Evolutionary conservation across 768 basidiomycete species (phyloP), one percentile per base, ranked within the genome.

Genomic region (Xerocomus spinulosus): DNA sequence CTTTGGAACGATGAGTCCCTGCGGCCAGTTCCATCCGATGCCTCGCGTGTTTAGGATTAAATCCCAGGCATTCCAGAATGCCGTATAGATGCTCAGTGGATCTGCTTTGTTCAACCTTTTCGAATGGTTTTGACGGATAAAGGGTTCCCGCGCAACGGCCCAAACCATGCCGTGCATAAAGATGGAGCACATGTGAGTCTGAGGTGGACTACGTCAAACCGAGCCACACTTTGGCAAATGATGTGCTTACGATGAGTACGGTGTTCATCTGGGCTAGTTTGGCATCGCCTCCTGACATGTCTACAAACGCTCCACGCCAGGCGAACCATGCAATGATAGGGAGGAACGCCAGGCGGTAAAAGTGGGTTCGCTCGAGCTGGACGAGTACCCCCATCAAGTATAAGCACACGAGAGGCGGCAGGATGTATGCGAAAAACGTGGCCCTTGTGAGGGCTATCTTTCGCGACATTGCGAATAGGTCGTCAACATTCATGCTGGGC

Each of bases 351-450:
- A 80, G 43, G 32, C 81, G 77, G 48, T 76, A 59, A 5, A 60
- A 49, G 9, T 37, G 44, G 2, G 50, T 73, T 60, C 12, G 79
- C 76, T 40, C 63, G 63, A 74, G 61, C 38, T 78, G 67, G 15
- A 80, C 76, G 30, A 83, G 70, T 20, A 80, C 63, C 4, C 76
- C 80, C 41, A 76, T 75, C 12, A 62, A 59, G 63, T 77, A 80
- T 55, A 78, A 76, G 46, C 67, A 67, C 9, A 72, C 44, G 0
- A 76, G 24, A 17, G 73, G 62, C 1, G 77, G 78, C 9, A 76
- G 47, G 35, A 80, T 51, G 45, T 71, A 66, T 9, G 61, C 63
- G 4, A 53, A 28, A 61, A 53, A 55, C 70, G 69, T 20, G 63
- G 36, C 3, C 36, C 2, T 33, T 20, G 54, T 54, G 24, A 56